Evolutionary conservation across 371 early-diverging fungal species (phyloP), one percentile per base, ranked within the genome.

Genomic region (Apophysomyces ossiformis): DNA sequence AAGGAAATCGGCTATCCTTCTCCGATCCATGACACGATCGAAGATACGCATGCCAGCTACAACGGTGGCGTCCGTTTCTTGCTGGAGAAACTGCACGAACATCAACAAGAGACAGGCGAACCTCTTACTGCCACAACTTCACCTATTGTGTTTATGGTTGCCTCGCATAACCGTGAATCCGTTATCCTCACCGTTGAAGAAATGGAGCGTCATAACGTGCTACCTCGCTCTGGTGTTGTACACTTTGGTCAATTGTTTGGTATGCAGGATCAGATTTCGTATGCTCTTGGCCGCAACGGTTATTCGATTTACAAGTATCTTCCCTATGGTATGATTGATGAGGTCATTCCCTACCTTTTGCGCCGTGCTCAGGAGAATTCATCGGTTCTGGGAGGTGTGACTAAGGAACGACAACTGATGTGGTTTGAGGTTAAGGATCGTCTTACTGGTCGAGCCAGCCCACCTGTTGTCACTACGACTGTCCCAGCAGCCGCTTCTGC

Each of bases 321-420:
- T 16, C 95, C 97, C 4, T 97, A 95, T 70, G 97, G 97, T 38
- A 74, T 71, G 72, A 77, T 85, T 39, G 82, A 90, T 16, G 95
- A 95, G 65, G 94, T 95, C 18, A 90, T 97, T 66, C 98, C 98
- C 7, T 98, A 96, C 76, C 82, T 98, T 59, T 84, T 95, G 60
- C 89, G 98, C 39, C 89, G 99, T 62, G 97, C 97, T 35, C 95
- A 96, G 81, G 99, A 98, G 77, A 98, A 98, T 76, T 86, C 89
- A 2, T 84, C 93, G 13, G 87, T 97, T 0, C 67, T 89, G 56
- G 84, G 84, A 37, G 81, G 81, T 57, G 83, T 78, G 7, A 68
- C 75, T 5, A 63, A 76, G 32, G 87, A 88, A 61, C 79, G 84
- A 43, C 64, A 57, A 26, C 58, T 86, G 66, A 64, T 88, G 67